These are phyloP conservation scores for Saccharomyces hybrid DNA, from an alignment of 1,139 yeast species.

Conservation along the genomic window DNA sequence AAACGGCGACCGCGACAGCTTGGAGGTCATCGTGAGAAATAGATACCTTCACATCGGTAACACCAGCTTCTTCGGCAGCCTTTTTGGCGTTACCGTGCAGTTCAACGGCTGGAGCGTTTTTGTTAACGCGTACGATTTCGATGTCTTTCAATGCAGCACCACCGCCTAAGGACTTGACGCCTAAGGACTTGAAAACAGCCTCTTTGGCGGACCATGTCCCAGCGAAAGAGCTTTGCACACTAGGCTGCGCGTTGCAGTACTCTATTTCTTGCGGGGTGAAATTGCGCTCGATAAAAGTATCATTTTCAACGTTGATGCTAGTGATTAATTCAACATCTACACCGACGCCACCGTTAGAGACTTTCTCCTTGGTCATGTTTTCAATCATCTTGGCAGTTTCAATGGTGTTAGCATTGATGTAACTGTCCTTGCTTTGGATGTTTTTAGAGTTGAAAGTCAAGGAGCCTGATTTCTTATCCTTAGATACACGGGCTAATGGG, in stretches of 20 bases:
- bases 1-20: constrained; percentile 94
- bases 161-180: constrained; percentile 84
- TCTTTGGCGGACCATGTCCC: constrained; percentile 99
- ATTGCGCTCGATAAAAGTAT: constrained; percentile 85
- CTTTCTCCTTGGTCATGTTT: constrained; percentile 40
- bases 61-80: constrained; percentile 67
- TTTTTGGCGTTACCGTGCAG: constrained; percentile 68
- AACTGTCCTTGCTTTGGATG: constrained; percentile 31
- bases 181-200: constrained; percentile 94
- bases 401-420: constrained; percentile 15
- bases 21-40: constrained; percentile 96
- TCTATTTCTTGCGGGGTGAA: constrained; percentile 73
- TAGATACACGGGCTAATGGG: constrained; percentile 81
- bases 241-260: constrained; percentile 68
- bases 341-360: constrained; percentile 48
- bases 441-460: constrained; percentile 39
- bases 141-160: constrained; percentile 91
- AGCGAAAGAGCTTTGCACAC: constrained; percentile 84
- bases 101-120: constrained; percentile 79
- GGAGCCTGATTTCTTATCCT: constrained; percentile 44
- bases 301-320: constrained; percentile 74
- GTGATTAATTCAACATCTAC: constrained; percentile 91
- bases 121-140: constrained; percentile 74
- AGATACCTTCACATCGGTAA: constrained; percentile 69
- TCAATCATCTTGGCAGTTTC: constrained; percentile 29